Evolutionary conservation across 306 rosid genomes (phyloP).

Genomic region (Senna tora): DNA sequence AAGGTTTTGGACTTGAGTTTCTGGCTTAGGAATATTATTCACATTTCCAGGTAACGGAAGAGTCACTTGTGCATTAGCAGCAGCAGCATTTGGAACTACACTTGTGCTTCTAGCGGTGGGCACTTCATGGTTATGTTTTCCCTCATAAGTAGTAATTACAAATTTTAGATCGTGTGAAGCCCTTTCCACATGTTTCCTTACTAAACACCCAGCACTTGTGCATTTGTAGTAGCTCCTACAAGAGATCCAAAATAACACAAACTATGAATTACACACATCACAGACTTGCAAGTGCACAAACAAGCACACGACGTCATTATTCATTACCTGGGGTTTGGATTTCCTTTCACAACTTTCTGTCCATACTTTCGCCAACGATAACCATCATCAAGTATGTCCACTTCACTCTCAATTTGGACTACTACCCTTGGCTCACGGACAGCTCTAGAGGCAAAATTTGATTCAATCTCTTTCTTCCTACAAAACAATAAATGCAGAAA

Average conservation of each 20-base stretch:
- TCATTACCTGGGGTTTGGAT: constrained; percentile 90
- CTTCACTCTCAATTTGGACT: constrained; percentile 78
- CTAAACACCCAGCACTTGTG: constrained; percentile 82
- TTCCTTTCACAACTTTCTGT: constrained; percentile 93
- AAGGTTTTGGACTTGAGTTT: constrained; percentile 54
- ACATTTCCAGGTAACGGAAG: constrained; percentile 48
- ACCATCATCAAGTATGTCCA: constrained; percentile 89
- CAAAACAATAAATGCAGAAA: constrained; percentile 38
- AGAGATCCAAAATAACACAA: constrained; percentile 26
- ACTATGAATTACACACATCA: background rate
- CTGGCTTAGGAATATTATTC: constrained; percentile 39
- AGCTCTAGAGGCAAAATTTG: constrained; percentile 58
- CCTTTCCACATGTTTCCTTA: constrained; percentile 92
- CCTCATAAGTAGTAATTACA: constrained; percentile 82
- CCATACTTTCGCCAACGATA: constrained; percentile 98
- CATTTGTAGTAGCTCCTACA: constrained; percentile 96
- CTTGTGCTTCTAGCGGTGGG: constrained; percentile 72
- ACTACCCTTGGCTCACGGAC: constrained; percentile 86
- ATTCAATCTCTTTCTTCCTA: constrained; percentile 76
- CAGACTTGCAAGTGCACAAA: background rate
- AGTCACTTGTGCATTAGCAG: constrained; percentile 50
- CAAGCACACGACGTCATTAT: background rate
- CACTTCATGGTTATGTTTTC: constrained; percentile 85
- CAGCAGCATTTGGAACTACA: constrained; percentile 39
- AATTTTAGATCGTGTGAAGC: constrained; percentile 79